Evolutionary conservation across 2,329 filamentous ascomycete species (phyloP).

Genomic region (Colletotrichum magnum): DNA sequence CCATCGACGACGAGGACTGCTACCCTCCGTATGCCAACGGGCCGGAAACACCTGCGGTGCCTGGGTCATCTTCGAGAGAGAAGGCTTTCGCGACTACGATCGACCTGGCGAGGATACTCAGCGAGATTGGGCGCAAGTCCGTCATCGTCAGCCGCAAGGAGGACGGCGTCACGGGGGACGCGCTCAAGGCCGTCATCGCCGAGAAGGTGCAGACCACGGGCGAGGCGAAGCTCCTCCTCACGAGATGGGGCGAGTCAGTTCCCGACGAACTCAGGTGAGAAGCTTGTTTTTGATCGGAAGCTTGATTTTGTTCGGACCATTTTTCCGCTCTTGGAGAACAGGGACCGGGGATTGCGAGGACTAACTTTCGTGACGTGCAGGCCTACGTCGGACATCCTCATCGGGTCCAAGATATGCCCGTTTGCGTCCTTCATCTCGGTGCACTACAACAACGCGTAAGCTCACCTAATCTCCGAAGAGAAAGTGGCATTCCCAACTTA

Average conservation of each 20-base stretch:
- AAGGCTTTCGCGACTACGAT: constrained; percentile 20
- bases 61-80: constrained; percentile 3
- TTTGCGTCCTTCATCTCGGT: constrained; percentile 30
- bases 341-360: no score
- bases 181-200: constrained; percentile 19
- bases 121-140: constrained; percentile 31
- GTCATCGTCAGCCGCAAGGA: constrained; percentile 29
- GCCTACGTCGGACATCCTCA: constrained; percentile 33
- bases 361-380: background rate
- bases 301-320: no score
- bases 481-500: no score
- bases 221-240: constrained; percentile 30
- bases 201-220: constrained; percentile 35
- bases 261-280: constrained; percentile 33
- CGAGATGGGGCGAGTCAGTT: constrained; percentile 34
- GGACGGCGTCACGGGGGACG: constrained; percentile 10
- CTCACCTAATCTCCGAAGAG: background rate
- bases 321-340: no score
- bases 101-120: constrained; percentile 24
- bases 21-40: constrained; percentile 20
- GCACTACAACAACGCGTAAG: constrained; percentile 34
- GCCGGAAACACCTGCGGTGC: background rate
- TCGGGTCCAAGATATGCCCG: constrained; percentile 30
- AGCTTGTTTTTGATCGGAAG: no score
- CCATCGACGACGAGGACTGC: constrained; percentile 31